Base-by-base conservation (phyloP, 371 early-diverging fungal genomes). In the Circinella umbellata region DNA sequence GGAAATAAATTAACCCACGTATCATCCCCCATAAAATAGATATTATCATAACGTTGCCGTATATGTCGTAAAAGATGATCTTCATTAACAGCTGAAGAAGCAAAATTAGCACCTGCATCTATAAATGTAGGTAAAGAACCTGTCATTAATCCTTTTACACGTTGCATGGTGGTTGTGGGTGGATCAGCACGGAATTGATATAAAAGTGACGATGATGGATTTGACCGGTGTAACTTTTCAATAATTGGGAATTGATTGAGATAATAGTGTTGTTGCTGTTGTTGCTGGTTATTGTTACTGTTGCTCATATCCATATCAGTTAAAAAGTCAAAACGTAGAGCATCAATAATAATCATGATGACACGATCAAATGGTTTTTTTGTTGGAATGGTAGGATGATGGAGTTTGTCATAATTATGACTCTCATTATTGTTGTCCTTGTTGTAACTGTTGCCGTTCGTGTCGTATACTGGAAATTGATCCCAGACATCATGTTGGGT, bases 81-180 rank as follows among this genome's bases (percentile, higher is more conserved):
- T 78, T 98, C 98, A 20, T 76, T 76, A 46, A 98, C 89, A 0
- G 89, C 87, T 0, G 89, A 87, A 5, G 94, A 92, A 0, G 91
- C 95, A 88, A 99, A 99, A 76, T 97, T 99, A 64, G 88, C 84
- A 37, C 96, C 96, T 1, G 95, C 95, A 70, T 99, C 98, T 54
- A 98, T 94, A 76, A 97, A 94, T 1, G 96, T 96, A 0, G 97
- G 97, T 35, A 97, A 76, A 1, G 94, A 89, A 3, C 97, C 97
- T 0, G 96, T 95, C 70, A 91, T 94, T 20, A 99, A 69, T 0
- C 93, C 98, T 76, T 96, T 97, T 68, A 99, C 83, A 4, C 99
- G 90, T 80, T 99, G 98, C 78, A 95, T 85, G 0, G 98, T 98
- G 0, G 99, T 97, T 0, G 98, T 99, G 3, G 99, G 98, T n/a